These are phyloP conservation scores for Penicillium psychrosexuale DNA, from an alignment of 2,329 filamentous ascomycete species.

Conservation along the genomic window DNA sequence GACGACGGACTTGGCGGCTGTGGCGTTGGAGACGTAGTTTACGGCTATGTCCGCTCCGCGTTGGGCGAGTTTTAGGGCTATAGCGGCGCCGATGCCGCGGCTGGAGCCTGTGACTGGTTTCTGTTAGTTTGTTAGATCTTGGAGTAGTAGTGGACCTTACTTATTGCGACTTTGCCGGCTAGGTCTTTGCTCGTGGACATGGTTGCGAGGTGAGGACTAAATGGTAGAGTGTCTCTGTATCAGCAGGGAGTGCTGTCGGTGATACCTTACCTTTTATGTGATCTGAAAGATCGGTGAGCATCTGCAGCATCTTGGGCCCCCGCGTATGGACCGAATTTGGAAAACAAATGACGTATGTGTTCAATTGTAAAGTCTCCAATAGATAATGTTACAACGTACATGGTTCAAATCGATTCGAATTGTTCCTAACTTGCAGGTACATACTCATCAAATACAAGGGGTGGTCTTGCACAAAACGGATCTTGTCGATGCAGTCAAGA, in stretches of 20 bases:
- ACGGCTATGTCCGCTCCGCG: conserved; percentile 20
- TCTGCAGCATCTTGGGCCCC: neutral
- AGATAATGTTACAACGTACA: neutral
- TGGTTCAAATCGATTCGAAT: conserved; percentile 1
- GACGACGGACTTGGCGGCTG: conserved; percentile 15
- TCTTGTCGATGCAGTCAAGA: conserved; percentile 2
- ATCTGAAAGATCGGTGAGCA: conserved; percentile 11
- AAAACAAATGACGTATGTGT: neutral
- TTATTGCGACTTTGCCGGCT: conserved; percentile 21
- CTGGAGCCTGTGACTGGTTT: conserved; percentile 20
- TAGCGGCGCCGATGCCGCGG: conserved; percentile 23
- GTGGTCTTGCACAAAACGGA: neutral
- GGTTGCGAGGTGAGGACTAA: neutral
- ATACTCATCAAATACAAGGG: conserved; percentile 15
- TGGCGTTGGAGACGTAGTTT: conserved; percentile 15
- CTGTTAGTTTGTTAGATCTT: neutral
- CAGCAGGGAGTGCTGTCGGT: neutral
- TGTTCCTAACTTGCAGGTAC: conserved; percentile 11
- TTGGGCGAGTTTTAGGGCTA: conserved; percentile 19
- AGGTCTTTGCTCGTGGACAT: conserved; percentile 19
- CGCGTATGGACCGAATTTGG: neutral
- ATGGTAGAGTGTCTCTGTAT: neutral
- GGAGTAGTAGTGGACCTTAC: neutral
- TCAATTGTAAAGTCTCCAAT: neutral
- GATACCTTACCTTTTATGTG: neutral